phyloP scores from a whole-genome alignment of 768 basidiomycete species.

The Gelatoporia subvermispora region DNA sequence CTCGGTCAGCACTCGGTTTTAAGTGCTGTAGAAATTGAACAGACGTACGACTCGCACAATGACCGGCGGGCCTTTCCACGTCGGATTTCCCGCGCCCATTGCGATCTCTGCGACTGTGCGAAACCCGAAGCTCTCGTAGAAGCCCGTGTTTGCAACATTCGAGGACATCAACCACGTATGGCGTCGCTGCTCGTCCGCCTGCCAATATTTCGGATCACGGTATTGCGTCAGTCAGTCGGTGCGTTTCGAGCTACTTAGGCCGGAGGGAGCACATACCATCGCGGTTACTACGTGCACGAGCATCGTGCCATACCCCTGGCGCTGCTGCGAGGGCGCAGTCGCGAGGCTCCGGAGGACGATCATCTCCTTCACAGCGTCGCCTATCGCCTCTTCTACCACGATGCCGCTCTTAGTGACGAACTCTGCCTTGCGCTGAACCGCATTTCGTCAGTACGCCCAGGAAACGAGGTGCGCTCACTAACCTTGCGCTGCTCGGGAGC shows the following conservation, averaged over 20 bases:
- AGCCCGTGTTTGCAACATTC: neutral
- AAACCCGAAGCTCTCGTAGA: neutral
- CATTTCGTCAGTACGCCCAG: too few relatives aligned
- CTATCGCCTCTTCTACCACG: neutral
- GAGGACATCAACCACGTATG: neutral
- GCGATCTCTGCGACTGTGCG: neutral
- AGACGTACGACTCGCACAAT: neutral
- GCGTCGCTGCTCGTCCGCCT: neutral
- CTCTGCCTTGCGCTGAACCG: neutral
- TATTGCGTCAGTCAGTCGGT: too few relatives aligned
- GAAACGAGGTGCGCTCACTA: too few relatives aligned
- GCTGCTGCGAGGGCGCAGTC: constrained; percentile 1
- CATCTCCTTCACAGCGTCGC: neutral
- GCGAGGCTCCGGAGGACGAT: neutral
- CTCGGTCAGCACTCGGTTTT: too few relatives aligned
- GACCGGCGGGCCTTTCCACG: neutral
- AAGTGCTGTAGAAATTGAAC: too few relatives aligned
- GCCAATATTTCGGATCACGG: too few relatives aligned
- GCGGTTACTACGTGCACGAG: neutral
- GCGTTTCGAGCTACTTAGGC: too few relatives aligned
- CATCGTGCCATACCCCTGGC: neutral
- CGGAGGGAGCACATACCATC: neutral
- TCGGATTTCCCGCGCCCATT: neutral
- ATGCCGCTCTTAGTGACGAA: neutral
- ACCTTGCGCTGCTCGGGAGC: too few relatives aligned